Percentiles rank a stretch among this genome's conserved stretches.
These are phyloP conservation scores for Tuber borchii DNA, from an alignment of 495 filamentous ascomycete genomes.

Conservation along the genomic window DNA sequence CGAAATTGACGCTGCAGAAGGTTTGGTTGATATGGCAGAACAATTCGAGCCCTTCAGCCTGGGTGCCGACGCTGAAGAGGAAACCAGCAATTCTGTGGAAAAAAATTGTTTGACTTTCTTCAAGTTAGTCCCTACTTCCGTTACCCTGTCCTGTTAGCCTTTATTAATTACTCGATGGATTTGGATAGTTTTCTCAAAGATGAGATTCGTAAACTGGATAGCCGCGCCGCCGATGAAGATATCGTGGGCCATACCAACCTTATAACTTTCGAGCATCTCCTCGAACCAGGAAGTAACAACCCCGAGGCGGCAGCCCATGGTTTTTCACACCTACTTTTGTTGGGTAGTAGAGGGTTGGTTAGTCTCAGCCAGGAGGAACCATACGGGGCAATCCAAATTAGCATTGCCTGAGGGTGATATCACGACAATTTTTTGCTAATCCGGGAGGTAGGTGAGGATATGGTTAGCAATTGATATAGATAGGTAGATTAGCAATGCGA, in stretches of 20 bases:
- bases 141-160: not conserved
- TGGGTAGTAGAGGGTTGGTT: constrained; percentile 57
- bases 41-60: constrained; percentile 6
- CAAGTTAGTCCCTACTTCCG: constrained; percentile 47
- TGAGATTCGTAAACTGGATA: constrained; percentile 37
- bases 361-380: constrained; percentile 47
- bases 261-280: constrained; percentile 53
- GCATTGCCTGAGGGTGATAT: constrained; percentile 17
- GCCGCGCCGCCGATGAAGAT: constrained; percentile 28
- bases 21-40: not conserved
- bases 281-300: constrained; percentile 51
- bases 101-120: constrained; percentile 58
- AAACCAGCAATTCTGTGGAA: constrained; percentile 50
- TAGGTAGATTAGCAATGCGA: not conserved
- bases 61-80: constrained; percentile 46
- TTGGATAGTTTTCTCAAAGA: constrained; percentile 34
- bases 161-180: constrained; percentile 4
- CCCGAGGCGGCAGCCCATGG: constrained; percentile 58
- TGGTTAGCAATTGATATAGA: not conserved
- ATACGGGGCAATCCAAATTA: constrained; percentile 35
- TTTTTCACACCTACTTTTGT: constrained; percentile 58
- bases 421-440: not conserved
- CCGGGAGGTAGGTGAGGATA: not conserved
- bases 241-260: constrained; percentile 31
- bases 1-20: constrained; percentile 14